phyloP scores from a whole-genome alignment of 352 stramenopile species.

The Phytophthora brassicae region DNA sequence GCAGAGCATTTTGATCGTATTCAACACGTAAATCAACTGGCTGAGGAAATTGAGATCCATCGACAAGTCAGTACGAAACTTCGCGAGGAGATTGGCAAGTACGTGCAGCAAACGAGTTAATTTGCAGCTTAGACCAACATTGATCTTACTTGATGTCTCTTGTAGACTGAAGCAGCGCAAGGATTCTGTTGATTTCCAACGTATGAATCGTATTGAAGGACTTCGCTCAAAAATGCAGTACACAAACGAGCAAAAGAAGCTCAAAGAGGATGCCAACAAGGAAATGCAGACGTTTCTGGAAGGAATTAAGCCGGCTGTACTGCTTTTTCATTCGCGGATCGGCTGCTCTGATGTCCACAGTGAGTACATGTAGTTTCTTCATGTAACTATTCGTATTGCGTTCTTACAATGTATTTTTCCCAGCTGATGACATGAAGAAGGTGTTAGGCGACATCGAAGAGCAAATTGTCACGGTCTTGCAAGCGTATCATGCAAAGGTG shows the following conservation, averaged over 20 bases:
- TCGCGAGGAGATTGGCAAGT: slow-evolving; percentile 81
- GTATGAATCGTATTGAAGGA: slow-evolving; percentile 72
- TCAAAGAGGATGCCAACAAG: slow-evolving; percentile 73
- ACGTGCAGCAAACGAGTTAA: no score
- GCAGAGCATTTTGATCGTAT: slow-evolving; percentile 82
- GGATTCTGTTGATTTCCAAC: slow-evolving; percentile 76
- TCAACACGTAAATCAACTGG: slow-evolving; percentile 79
- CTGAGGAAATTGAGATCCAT: slow-evolving; percentile 81
- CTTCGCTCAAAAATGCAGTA: slow-evolving; percentile 64
- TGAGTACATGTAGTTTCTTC: slow-evolving; percentile 31
- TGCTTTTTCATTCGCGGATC: slow-evolving; percentile 70
- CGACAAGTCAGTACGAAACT: slow-evolving; percentile 66
- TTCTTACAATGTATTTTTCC: neutral
- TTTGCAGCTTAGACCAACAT: neutral
- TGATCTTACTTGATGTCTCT: neutral
- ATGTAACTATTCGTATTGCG: neutral
- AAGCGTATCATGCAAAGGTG: slow-evolving; percentile 68
- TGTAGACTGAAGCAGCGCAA: slow-evolving; percentile 80
- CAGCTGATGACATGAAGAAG: slow-evolving; percentile 76
- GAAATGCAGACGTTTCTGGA: slow-evolving; percentile 70
- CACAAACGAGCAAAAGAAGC: slow-evolving; percentile 72
- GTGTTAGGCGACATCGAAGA: slow-evolving; percentile 78
- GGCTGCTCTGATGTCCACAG: slow-evolving; percentile 68
- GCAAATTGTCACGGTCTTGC: slow-evolving; percentile 63
- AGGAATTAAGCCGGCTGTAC: slow-evolving; percentile 58